phyloP scores from a whole-genome alignment of 345 rosid genomes.

The Murraya koenigii region DNA sequence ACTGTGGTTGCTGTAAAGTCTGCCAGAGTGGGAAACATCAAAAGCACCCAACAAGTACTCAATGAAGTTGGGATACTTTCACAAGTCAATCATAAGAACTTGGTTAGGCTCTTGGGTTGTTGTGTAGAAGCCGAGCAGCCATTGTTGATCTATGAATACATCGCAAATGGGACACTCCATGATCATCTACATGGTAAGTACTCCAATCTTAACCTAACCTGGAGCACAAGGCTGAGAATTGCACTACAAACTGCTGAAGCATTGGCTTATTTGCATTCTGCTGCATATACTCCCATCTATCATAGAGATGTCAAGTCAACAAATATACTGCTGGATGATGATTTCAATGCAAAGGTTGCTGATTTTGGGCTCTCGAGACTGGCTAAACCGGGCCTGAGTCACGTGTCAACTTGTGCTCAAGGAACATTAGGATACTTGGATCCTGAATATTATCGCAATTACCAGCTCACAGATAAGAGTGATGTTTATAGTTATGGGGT shows the following conservation, averaged over 20 bases:
- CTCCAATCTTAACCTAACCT: conserved; percentile 28
- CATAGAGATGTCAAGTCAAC: conserved; percentile 66
- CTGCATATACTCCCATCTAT: conserved; percentile 49
- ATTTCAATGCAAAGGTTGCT: conserved; percentile 47
- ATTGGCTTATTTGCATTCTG: conserved; percentile 55
- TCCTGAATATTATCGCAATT: conserved; percentile 58
- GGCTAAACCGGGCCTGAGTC: conserved; percentile 56
- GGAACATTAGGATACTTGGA: conserved; percentile 68
- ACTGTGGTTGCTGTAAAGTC: conserved; percentile 51
- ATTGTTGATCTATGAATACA: conserved; percentile 57
- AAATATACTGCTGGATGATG: conserved; percentile 49
- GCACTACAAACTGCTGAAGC: conserved; percentile 61
- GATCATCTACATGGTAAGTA: conserved; percentile 50
- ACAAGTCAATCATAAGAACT: conserved; percentile 62
- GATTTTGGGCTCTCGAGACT: conserved; percentile 63
- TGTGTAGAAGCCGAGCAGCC: conserved; percentile 59
- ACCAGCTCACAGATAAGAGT: conserved; percentile 56
- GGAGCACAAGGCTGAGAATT: conserved; percentile 51
- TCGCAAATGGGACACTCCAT: conserved; percentile 54
- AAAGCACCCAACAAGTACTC: conserved; percentile 61
- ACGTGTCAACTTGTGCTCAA: conserved; percentile 66
- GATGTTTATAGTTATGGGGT: conserved; percentile 64
- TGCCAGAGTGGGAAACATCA: conserved; percentile 65
- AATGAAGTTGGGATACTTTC: conserved; percentile 67
- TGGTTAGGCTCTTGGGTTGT: conserved; percentile 58